phyloP scores from a whole-genome alignment of 768 basidiomycete genomes.

The Gymnopilus junonius region DNA sequence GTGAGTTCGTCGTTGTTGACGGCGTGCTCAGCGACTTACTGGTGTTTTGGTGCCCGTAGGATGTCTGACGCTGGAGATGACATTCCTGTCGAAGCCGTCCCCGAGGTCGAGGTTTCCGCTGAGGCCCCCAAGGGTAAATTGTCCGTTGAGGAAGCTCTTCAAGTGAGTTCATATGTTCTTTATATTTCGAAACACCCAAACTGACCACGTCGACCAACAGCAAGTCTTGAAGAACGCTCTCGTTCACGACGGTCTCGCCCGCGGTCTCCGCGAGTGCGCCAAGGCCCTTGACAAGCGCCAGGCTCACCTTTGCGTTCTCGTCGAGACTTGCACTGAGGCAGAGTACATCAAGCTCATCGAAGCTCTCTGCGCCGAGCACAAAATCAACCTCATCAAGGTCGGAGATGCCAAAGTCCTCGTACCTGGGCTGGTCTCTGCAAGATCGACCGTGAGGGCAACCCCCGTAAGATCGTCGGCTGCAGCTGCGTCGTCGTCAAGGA shows the following conservation, averaged over 20 bases:
- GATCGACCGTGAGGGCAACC: slow-evolving; percentile 99
- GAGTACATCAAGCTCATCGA: slow-evolving; percentile 99
- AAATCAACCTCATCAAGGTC: slow-evolving; percentile 99
- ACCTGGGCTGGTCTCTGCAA: slow-evolving; percentile 99
- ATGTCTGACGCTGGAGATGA: slow-evolving; percentile 99
- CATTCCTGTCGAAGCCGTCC: slow-evolving; percentile 75
- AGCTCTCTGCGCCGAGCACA: slow-evolving; percentile 98
- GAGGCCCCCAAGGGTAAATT: slow-evolving; percentile 97
- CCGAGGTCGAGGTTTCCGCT: slow-evolving; percentile 80
- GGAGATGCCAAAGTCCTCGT: slow-evolving; percentile 96
- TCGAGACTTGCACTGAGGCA: slow-evolving; percentile 98
- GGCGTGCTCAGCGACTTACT: neutral
- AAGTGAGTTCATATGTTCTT: slow-evolving; percentile 48
- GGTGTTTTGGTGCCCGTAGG: slow-evolving; percentile 34
- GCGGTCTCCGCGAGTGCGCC: slow-evolving; percentile 96
- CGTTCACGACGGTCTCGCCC: slow-evolving; percentile 97
- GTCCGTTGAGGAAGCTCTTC: slow-evolving; percentile 93
- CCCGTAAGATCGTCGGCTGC: slow-evolving; percentile 93
- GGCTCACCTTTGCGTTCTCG: slow-evolving; percentile 97
- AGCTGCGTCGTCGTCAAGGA: slow-evolving; percentile 98
- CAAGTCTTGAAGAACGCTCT: slow-evolving; percentile 99
- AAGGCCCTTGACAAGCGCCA: slow-evolving; percentile 99
- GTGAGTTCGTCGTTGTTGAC: slow-evolving; percentile 27
- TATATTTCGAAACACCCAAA: neutral
- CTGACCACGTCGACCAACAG: slow-evolving; percentile 43